Percentiles rank a stretch among this genome's conserved stretches.
Evolutionary conservation across 176 grass and related monocot genomes (phyloP).

Genomic region (Echinochloa phyllopogon): DNA sequence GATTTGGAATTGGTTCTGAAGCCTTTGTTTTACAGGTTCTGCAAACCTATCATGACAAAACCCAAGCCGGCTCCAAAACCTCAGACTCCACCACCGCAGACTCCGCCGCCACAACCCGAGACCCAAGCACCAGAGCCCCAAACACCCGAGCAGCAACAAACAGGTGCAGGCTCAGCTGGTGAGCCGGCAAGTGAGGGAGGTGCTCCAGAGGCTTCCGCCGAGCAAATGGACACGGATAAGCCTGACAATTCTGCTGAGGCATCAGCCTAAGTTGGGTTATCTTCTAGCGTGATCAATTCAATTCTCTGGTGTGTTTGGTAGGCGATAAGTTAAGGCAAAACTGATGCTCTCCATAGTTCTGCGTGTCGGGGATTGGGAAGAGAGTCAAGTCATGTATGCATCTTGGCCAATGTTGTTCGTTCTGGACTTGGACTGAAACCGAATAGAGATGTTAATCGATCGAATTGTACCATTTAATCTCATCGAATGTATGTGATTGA

Average conservation of each 20-base stretch:
- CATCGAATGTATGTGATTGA: no score
- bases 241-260: conserved; percentile 41
- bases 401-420: no score
- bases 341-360: not conserved
- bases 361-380: not conserved
- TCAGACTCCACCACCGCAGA: conserved; percentile 71
- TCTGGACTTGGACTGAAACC: no score
- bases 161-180: not conserved
- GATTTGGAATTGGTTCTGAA: conserved; percentile 1
- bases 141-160: conserved; percentile 50
- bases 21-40: conserved; percentile 55
- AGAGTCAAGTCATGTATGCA: no score
- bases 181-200: conserved; percentile 41
- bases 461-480: no score
- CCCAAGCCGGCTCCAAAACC: conserved; percentile 73
- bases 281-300: not conserved
- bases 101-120: conserved; percentile 57
- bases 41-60: conserved; percentile 85
- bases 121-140: conserved; percentile 46
- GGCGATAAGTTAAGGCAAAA: not conserved
- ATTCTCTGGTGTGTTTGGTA: not conserved
- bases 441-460: no score
- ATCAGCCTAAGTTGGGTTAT: conserved; percentile 32
- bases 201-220: conserved; percentile 27
- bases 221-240: conserved; percentile 76